phyloP scores from a whole-genome alignment of 2,329 filamentous ascomycete species.

The Atkinsonella texensis region DNA sequence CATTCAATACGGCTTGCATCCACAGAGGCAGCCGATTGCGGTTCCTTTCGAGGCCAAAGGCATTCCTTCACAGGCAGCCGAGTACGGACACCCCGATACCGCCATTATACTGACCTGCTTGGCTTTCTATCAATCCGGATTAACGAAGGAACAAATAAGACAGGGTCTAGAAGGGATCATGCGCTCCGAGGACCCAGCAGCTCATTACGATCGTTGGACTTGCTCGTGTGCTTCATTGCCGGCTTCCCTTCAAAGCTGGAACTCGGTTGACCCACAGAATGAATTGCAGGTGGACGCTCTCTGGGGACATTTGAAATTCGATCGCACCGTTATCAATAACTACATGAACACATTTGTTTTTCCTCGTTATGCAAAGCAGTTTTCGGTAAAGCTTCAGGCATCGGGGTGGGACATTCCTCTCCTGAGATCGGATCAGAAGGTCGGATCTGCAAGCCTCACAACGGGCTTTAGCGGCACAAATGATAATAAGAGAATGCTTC shows the following conservation, averaged over 20 bases:
- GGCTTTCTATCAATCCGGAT: conserved; percentile 48
- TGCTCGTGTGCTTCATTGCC: background rate
- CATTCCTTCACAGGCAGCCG: conserved; percentile 35
- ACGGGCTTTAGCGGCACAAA: conserved; percentile 66
- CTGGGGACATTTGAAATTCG: background rate
- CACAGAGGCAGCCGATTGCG: conserved; percentile 29
- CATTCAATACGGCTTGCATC: conserved; percentile 50
- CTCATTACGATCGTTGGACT: background rate
- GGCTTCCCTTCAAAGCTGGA: background rate
- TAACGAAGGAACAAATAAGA: background rate
- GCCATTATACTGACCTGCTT: conserved; percentile 53
- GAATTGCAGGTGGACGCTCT: background rate
- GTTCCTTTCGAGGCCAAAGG: conserved; percentile 50
- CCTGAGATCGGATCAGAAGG: conserved; percentile 11
- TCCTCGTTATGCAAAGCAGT: conserved; percentile 46
- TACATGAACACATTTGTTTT: conserved; percentile 34
- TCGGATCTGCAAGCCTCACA: conserved; percentile 24
- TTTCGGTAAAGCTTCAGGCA: conserved; percentile 45
- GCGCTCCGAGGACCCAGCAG: background rate
- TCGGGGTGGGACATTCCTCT: conserved; percentile 49
- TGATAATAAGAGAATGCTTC: conserved; percentile 47
- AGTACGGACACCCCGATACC: conserved; percentile 57
- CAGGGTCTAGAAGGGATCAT: background rate
- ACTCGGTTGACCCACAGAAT: background rate
- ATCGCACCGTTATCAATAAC: background rate